Evolutionary conservation across 2,329 filamentous ascomycete genomes (phyloP).

Genomic region (Moelleriella libera): DNA sequence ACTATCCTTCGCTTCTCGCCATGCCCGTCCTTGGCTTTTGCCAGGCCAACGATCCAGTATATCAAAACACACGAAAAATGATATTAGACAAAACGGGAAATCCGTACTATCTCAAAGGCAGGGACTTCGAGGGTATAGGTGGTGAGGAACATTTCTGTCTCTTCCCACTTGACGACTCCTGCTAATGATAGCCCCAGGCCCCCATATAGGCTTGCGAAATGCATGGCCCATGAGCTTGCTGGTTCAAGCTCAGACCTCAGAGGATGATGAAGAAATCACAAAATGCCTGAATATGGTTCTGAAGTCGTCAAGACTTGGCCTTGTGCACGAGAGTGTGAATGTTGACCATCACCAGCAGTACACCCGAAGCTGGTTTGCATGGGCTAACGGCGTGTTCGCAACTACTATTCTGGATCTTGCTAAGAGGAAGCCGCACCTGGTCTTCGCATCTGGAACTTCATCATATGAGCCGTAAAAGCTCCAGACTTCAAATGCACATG

Average conservation of each 20-base stretch:
- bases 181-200: conserved; percentile 23
- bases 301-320: conserved; percentile 57
- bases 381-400: conserved; percentile 95
- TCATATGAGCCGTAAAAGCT: conserved; percentile 36
- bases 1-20: conserved; percentile 68
- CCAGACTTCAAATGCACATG: not conserved
- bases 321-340: conserved; percentile 87
- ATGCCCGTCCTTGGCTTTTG: conserved; percentile 70
- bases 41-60: conserved; percentile 48
- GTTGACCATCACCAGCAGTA: conserved; percentile 55
- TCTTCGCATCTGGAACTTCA: conserved; percentile 55
- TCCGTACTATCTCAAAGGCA: conserved; percentile 74
- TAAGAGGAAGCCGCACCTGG: conserved; percentile 71
- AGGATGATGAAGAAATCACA: conserved; percentile 70
- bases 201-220: conserved; percentile 68
- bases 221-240: conserved; percentile 97
- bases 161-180: conserved; percentile 1
- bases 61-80: conserved; percentile 74
- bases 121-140: conserved; percentile 74
- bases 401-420: conserved; percentile 84
- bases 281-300: conserved; percentile 62
- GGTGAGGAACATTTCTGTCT: conserved; percentile 33
- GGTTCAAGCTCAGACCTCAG: conserved; percentile 78
- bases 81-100: conserved; percentile 64
- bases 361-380: conserved; percentile 90